A percentile compares a stretch with the other conserved stretches of the same genome.
Evolutionary conservation across 768 basidiomycete species (phyloP).

Genomic region (Suillus brevipes): DNA sequence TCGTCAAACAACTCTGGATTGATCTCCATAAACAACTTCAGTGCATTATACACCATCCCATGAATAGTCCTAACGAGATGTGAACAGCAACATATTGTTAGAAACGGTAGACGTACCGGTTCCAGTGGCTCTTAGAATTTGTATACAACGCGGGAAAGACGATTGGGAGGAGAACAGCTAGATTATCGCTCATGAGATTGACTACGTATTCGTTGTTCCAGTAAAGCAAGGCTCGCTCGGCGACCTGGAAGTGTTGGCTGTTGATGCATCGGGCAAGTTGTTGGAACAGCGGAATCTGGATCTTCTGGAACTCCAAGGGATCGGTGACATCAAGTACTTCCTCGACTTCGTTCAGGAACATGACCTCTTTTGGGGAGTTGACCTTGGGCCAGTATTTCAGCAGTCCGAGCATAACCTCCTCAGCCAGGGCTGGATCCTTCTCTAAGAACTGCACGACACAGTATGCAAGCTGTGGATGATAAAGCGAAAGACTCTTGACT

Average conservation of each 20-base stretch:
- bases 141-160: slow-evolving; percentile 96
- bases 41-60: slow-evolving; percentile 97
- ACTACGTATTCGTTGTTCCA: slow-evolving; percentile 99
- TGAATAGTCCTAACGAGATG: slow-evolving; percentile 80
- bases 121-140: slow-evolving; percentile 98
- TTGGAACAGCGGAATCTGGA: slow-evolving; percentile 88
- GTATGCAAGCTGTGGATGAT: slow-evolving; percentile 99
- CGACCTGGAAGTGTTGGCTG: slow-evolving; percentile 99
- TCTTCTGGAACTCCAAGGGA: slow-evolving; percentile 93
- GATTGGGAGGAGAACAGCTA: slow-evolving; percentile 84
- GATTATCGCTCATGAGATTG: slow-evolving; percentile 97
- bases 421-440: slow-evolving; percentile 88
- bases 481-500: slow-evolving; percentile 95
- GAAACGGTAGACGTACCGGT: slow-evolving; percentile 64
- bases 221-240: slow-evolving; percentile 93
- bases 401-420: slow-evolving; percentile 96
- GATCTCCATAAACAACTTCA: slow-evolving; percentile 99
- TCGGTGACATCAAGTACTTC: slow-evolving; percentile 99
- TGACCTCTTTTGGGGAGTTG: slow-evolving; percentile 98
- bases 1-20: slow-evolving; percentile 96
- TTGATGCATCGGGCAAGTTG: slow-evolving; percentile 97
- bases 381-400: slow-evolving; percentile 99
- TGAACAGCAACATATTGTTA: slow-evolving; percentile 13
- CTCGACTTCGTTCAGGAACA: slow-evolving; percentile 99
- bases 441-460: slow-evolving; percentile 99